Base-by-base conservation (phyloP, 768 basidiomycete genomes). In the Candolleomyces efflorescens region DNA sequence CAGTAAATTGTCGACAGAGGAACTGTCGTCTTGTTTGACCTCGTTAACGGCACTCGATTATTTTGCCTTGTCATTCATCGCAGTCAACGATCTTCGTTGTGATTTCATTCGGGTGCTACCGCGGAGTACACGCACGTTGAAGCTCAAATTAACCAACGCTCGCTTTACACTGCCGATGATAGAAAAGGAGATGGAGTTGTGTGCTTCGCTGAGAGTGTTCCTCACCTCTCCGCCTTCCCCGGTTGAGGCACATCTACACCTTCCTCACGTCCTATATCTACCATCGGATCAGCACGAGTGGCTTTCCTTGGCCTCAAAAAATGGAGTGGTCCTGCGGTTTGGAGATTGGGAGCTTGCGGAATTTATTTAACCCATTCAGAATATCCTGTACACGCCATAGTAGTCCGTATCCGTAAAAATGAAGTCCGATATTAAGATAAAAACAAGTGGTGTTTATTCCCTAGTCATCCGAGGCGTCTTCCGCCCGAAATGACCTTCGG, bases 401-500 rank as follows among this genome's bases (percentile, higher is more conserved):
- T n/a, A n/a, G n/a, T n/a, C n/a, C n/a, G n/a, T n/a, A n/a, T 32
- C 32, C 32, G 32, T 32, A 32, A 11, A n/a, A 32, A 32, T 32
- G 32, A 32, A 32, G 32, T 32, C 32, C 32, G 32, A 32, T 32
- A 32, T 32, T 32, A 32, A 32, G 32, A 32, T 32, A 32, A 32
- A 32, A 32, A 32, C 6, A 11, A 32, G 32, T 32, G 7, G 11
- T 32, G 32, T 7, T 43, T 20, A 43, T 43, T 17, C 41, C 41
- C 41, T 43, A 15, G 41, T 12, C 5, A 43, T 43, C 5, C 74
- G 69, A 37, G 78, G 78, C 1, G 76, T 75, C 63, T 78, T 78
- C 18, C 75, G 68, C 36, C 72, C 63, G 61, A 78, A 77, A 2
- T 75, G 76, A 18, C 74, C 75, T 65, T 79, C 76, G 54, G 76